Conservation (phyloP, 495 filamentous ascomycete species). For the Xylaria nigripes region DNA sequence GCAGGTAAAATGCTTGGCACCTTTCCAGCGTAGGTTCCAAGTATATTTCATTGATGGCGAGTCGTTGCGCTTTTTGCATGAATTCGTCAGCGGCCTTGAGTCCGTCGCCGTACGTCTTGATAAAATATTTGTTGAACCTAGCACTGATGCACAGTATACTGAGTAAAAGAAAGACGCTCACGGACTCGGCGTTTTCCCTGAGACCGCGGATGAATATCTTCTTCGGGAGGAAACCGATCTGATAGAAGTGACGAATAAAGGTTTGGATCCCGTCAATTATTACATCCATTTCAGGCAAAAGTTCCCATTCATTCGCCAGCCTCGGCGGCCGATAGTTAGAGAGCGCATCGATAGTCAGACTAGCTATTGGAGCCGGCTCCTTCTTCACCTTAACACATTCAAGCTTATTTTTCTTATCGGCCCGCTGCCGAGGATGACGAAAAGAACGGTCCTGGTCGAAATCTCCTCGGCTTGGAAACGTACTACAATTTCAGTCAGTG, state of each 20-base stretch:
- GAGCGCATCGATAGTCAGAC: constrained; percentile 17
- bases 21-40: constrained; percentile 41
- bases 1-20: constrained; percentile 44
- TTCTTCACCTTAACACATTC: constrained; percentile 32
- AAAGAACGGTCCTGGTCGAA: constrained; percentile 38
- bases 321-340: constrained; percentile 17
- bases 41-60: constrained; percentile 41
- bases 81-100: constrained; percentile 40
- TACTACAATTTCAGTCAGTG: constrained; percentile 17
- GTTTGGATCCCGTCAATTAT: constrained; percentile 38
- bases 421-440: constrained; percentile 38
- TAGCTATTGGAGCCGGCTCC: constrained; percentile 25
- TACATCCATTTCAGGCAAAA: constrained; percentile 33
- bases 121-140: constrained; percentile 37
- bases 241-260: constrained; percentile 41
- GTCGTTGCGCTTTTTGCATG: constrained; percentile 37
- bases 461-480: constrained; percentile 38
- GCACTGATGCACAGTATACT: constrained; percentile 42
- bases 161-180: constrained; percentile 42
- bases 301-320: constrained; percentile 35
- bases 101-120: constrained; percentile 35
- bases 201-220: constrained; percentile 37
- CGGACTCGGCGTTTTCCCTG: constrained; percentile 28
- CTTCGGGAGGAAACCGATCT: constrained; percentile 47
- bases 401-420: constrained; percentile 32